Evolutionary conservation across 148 eudicot genomes (phyloP), one percentile per base, ranked within the genome.

Genomic region (Amaranthus palmeri): DNA sequence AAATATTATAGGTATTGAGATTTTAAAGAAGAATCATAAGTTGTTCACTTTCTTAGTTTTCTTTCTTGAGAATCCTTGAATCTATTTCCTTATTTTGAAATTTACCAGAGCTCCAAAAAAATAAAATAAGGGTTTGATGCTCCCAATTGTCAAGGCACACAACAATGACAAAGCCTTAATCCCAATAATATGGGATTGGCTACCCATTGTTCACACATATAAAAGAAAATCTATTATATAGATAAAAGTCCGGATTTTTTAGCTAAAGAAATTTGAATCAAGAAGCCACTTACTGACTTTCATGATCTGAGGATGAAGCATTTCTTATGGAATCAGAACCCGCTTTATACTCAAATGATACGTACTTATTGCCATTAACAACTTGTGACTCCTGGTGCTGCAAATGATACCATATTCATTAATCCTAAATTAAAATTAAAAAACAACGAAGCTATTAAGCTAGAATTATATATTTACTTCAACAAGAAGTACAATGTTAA

Each of bases 341-440:
- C 57, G 97, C 89, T 80, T 90, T 96, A 76, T 90, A 88, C 83
- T 90, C 97, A 76, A 89, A 88, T 47, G 99, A 82, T 7, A 83
- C 42, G 61, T 88, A 96, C 78, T 96, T 92, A 83, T 85, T 91
- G 58, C 97, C 92, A 75, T 92, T 92, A 62, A 88, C 78, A 74
- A 72, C 84, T 77, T 81, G 89, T 70, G 99, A 95, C 66, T 87
- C 96, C 77, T 95, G 99, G 81, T 92, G 96, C 99, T 95, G 90
- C 82, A 86, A 49, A 74, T 59, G 57, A 65, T 42, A 36, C 18
- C 53, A 61, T 50, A 49, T 46, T 42, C 64, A 61, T 65, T 44
- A 65, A 70, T 65, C 55, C 18, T 51, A 70, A 9, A 55, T 57
- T n/a, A 13, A 64, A 50, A 61, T n/a, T 41, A 64, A 50, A 61